Conservation (phyloP, 345 rosid species). For the Lenwebbia sp. region DNA sequence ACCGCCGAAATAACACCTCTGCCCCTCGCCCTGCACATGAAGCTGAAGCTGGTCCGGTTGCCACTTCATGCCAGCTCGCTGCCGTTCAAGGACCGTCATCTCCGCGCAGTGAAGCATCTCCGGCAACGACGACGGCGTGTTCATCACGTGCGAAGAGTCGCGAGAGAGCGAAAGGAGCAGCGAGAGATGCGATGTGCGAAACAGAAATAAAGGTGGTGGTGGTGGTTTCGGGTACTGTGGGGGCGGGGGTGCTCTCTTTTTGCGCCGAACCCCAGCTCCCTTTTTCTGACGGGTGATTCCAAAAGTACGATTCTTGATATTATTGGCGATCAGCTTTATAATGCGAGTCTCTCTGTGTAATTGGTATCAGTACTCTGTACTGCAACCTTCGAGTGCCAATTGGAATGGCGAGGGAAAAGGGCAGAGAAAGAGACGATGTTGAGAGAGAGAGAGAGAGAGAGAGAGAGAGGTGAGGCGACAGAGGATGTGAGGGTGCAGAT, state of each 20-base stretch:
- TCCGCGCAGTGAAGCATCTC: slow-evolving; percentile 6
- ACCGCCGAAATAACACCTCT: slow-evolving; percentile 3
- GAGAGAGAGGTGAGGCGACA: background rate
- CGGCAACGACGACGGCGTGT: slow-evolving; percentile 8
- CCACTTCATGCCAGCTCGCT: slow-evolving; percentile 31
- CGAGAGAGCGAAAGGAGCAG: background rate
- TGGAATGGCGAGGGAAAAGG: background rate
- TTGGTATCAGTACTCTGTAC: background rate
- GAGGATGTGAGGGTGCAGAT: background rate
- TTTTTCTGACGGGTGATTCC: background rate
- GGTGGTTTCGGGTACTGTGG: background rate
- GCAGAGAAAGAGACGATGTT: background rate
- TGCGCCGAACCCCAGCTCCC: too few relatives aligned
- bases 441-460: background rate
- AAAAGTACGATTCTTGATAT: background rate
- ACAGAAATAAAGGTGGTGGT: background rate
- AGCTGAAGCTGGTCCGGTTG: slow-evolving; percentile 12
- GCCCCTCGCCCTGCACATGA: background rate
- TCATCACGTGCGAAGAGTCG: slow-evolving; percentile 7
- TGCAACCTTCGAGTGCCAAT: background rate
- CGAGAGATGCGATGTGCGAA: background rate
- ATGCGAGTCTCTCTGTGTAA: background rate
- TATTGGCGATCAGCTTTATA: background rate
- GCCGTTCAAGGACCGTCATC: slow-evolving; percentile 57
- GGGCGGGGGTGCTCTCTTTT: background rate